A percentile compares a stretch with the other conserved stretches of the same genome.
These are phyloP conservation scores for Aspergillus asperescens DNA, from an alignment of 495 filamentous ascomycete genomes.

Conservation along the genomic window DNA sequence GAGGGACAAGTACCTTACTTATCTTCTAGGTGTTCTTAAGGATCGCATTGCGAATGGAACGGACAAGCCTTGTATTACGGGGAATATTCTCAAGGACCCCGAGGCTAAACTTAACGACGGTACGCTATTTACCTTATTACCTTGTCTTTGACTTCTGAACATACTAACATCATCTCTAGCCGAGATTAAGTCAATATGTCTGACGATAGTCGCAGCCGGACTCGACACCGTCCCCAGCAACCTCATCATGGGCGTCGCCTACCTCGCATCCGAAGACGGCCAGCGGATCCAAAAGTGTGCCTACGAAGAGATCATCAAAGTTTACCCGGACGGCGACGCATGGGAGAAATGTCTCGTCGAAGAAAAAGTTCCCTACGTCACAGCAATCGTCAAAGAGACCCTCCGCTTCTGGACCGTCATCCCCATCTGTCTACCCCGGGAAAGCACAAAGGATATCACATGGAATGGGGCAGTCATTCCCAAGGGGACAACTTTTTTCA, in stretches of 20 bases:
- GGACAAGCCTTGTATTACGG: constrained; percentile 66
- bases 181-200: constrained; percentile 66
- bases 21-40: constrained; percentile 55
- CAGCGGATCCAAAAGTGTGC: constrained; percentile 60
- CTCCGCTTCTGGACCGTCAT: constrained; percentile 71
- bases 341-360: constrained; percentile 62
- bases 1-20: constrained; percentile 54
- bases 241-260: constrained; percentile 67
- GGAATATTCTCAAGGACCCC: constrained; percentile 62
- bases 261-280: constrained; percentile 56
- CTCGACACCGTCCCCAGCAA: constrained; percentile 67
- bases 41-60: constrained; percentile 54
- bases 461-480: constrained; percentile 57
- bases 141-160: neutral
- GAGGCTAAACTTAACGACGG: constrained; percentile 58
- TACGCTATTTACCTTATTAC: constrained; percentile 21
- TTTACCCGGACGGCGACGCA: constrained; percentile 59
- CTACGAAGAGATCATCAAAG: constrained; percentile 57
- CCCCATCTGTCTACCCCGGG: constrained; percentile 63
- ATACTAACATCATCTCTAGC: constrained; percentile 33
- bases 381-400: constrained; percentile 63
- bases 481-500: constrained; percentile 61
- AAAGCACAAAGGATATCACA: constrained; percentile 57
- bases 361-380: constrained; percentile 67
- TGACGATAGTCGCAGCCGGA: constrained; percentile 70